Evolutionary conservation across 75 land plant species (phyloP).

Genomic region (Cryptomeria japonica): DNA sequence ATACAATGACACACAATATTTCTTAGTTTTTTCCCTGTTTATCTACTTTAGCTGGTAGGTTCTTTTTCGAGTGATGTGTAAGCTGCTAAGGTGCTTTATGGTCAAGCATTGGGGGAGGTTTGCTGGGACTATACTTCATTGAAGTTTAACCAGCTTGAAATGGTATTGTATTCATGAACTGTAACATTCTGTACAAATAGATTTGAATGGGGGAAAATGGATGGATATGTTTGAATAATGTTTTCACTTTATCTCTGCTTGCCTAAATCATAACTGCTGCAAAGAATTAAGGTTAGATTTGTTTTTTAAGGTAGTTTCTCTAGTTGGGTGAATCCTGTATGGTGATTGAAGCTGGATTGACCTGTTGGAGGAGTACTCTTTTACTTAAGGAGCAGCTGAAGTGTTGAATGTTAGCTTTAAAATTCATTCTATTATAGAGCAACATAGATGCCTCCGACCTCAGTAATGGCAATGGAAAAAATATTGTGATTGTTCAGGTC

Average conservation of each 20-base stretch:
- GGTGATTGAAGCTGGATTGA: not conserved
- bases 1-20: not conserved
- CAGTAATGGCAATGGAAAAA: too few species aligned
- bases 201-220: not conserved
- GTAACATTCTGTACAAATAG: slow-evolving; percentile 15
- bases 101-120: not conserved
- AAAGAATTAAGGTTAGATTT: not conserved
- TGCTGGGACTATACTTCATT: not conserved
- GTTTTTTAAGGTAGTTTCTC: too few species aligned
- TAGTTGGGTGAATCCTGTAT: not conserved
- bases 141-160: not conserved
- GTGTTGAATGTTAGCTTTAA: not conserved
- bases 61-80: slow-evolving; percentile 7
- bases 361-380: too few species aligned
- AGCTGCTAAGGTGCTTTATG: not conserved
- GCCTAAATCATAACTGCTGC: not conserved
- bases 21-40: not conserved
- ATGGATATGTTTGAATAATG: not conserved
- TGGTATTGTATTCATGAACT: slow-evolving; percentile 7
- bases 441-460: too few species aligned
- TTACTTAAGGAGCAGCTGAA: too few species aligned
- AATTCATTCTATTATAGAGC: too few species aligned
- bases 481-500: too few species aligned
- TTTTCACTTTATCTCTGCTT: not conserved
- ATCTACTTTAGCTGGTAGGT: not conserved